phyloP scores from a whole-genome alignment of 2,329 filamentous ascomycete genomes.

The Thielaviopsis populi region DNA sequence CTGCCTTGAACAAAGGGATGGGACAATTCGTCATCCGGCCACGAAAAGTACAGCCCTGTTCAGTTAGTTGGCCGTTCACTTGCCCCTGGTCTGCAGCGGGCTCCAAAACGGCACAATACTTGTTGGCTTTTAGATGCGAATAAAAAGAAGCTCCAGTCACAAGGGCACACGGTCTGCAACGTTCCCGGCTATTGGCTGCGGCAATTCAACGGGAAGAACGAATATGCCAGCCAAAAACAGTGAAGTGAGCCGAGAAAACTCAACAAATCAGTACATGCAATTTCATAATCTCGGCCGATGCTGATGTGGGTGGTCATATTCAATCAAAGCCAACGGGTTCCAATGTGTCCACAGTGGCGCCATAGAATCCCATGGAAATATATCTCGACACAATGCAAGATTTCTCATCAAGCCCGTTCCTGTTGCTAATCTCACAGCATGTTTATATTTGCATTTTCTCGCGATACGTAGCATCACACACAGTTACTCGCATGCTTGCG shows the following conservation, averaged over 20 bases:
- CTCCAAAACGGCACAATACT: background rate
- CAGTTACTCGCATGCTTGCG: background rate
- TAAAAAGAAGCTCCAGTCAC: background rate
- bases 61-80: background rate
- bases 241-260: background rate
- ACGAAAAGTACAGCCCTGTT: background rate
- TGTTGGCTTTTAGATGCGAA: background rate
- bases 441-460: background rate
- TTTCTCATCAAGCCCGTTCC: too few species aligned
- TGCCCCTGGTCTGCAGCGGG: background rate
- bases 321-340: too few species aligned
- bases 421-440: too few species aligned
- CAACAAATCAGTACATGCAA: background rate
- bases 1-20: too few species aligned
- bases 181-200: background rate
- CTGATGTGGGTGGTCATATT: background rate
- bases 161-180: background rate
- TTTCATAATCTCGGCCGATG: background rate
- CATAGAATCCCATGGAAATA: background rate
- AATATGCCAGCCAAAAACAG: background rate
- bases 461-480: background rate
- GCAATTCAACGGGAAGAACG: background rate
- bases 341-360: background rate
- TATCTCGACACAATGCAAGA: background rate
- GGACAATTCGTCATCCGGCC: background rate